Evolutionary conservation across 106 monocot genomes (phyloP).

Genomic region (Posidonia australis): DNA sequence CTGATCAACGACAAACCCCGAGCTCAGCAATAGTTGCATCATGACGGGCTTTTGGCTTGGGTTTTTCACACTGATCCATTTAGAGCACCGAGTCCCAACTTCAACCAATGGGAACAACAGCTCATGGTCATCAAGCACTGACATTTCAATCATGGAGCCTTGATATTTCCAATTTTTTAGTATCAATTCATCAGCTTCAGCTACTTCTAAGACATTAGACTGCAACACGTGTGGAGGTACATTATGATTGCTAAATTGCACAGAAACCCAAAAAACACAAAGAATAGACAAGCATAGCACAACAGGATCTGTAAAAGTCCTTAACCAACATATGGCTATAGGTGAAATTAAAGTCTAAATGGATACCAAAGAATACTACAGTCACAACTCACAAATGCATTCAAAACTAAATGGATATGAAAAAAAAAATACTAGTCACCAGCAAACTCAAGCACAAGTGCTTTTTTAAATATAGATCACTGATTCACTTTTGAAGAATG

Average conservation of each 20-base stretch:
- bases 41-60: conserved; percentile 42
- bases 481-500: too few relatives aligned
- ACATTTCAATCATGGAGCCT: conserved; percentile 30
- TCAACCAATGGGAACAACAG: conserved; percentile 53
- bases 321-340: too few relatives aligned
- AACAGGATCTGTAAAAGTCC: too few relatives aligned
- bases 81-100: conserved; percentile 39
- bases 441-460: too few relatives aligned
- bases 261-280: background rate
- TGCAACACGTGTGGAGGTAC: conserved; percentile 20
- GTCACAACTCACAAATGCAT: too few relatives aligned
- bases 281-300: background rate
- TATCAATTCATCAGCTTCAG: conserved; percentile 44
- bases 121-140: conserved; percentile 59
- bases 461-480: too few relatives aligned
- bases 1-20: conserved; percentile 36
- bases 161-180: conserved; percentile 72
- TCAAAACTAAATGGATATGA: too few relatives aligned
- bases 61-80: conserved; percentile 61
- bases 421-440: too few relatives aligned
- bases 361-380: too few relatives aligned
- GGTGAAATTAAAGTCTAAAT: too few relatives aligned
- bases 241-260: background rate
- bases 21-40: conserved; percentile 67
- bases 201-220: conserved; percentile 20